A percentile compares a stretch with the other conserved stretches of the same genome.
These are phyloP conservation scores for Lentinula detonsa DNA, from an alignment of 768 basidiomycete genomes.

Conservation along the genomic window DNA sequence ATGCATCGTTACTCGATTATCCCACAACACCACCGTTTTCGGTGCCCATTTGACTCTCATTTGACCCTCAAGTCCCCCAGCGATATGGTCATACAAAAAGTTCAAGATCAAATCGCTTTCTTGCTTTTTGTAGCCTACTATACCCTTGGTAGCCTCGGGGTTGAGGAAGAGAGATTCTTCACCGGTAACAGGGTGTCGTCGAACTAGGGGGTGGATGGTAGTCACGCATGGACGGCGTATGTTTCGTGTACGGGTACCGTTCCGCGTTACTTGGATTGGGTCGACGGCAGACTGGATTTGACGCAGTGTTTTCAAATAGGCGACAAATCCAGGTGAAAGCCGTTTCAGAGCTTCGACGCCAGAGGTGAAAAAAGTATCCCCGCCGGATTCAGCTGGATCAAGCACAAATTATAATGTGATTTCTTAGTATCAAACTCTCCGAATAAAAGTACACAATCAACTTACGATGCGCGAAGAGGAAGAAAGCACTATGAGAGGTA, in stretches of 20 bases:
- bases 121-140: slow-evolving; percentile 54
- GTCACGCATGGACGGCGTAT: slow-evolving; percentile 56
- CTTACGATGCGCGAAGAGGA: slow-evolving; percentile 31
- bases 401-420: too few species aligned
- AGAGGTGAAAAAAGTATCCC: slow-evolving; percentile 43
- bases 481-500: slow-evolving; percentile 49
- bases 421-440: background rate
- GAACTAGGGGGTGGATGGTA: slow-evolving; percentile 25
- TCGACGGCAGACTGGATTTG: slow-evolving; percentile 56
- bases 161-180: slow-evolving; percentile 60
- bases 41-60: slow-evolving; percentile 49
- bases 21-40: slow-evolving; percentile 53
- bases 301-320: slow-evolving; percentile 49
- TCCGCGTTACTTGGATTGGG: slow-evolving; percentile 48
- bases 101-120: slow-evolving; percentile 45
- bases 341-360: slow-evolving; percentile 42
- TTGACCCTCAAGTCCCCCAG: slow-evolving; percentile 47
- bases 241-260: slow-evolving; percentile 49
- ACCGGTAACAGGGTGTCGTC: slow-evolving; percentile 52
- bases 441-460: background rate
- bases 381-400: slow-evolving; percentile 21
- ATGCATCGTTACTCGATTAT: slow-evolving; percentile 42
- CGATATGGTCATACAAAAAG: slow-evolving; percentile 46
- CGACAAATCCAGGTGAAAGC: slow-evolving; percentile 48
- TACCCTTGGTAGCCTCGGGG: slow-evolving; percentile 48